These are phyloP conservation scores for Naganishia kalamii DNA, from an alignment of 768 basidiomycete genomes.

Conservation along the genomic window DNA sequence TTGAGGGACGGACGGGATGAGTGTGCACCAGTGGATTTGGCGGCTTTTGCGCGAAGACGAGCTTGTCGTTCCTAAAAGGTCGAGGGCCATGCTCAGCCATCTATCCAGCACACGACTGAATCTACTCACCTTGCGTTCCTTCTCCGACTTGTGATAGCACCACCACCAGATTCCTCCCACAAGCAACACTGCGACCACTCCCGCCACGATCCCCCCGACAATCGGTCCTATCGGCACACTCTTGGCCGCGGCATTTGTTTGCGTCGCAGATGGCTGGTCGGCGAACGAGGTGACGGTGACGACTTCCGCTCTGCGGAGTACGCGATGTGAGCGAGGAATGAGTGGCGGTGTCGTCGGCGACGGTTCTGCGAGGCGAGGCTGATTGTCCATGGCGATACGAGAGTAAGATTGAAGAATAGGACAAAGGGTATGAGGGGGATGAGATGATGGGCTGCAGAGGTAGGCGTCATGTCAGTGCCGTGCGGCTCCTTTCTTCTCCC, in stretches of 20 bases:
- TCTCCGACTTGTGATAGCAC: slow-evolving; percentile 18
- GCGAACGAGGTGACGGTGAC: slow-evolving; percentile 13
- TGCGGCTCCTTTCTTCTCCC: not conserved
- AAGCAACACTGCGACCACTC: slow-evolving; percentile 18
- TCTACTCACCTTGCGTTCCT: slow-evolving; percentile 19
- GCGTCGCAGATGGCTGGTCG: not conserved
- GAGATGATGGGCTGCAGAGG: not conserved
- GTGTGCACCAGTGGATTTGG: not conserved
- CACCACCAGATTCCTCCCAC: slow-evolving; percentile 22
- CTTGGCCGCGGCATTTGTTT: not conserved
- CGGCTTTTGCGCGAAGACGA: not conserved
- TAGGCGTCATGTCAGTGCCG: not conserved
- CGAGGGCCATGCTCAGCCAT: not conserved
- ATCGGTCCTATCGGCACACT: slow-evolving; percentile 15
- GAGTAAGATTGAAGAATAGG: too few relatives aligned
- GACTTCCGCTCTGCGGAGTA: not conserved
- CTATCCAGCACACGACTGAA: not conserved
- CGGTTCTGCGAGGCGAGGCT: not conserved
- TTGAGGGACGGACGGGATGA: slow-evolving; percentile 2
- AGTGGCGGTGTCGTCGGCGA: not conserved
- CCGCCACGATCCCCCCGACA: slow-evolving; percentile 21
- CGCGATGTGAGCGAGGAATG: not conserved
- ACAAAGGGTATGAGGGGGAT: not conserved
- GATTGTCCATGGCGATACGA: not conserved
- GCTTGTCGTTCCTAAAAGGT: slow-evolving; percentile 1